Base-by-base conservation (phyloP, 441 rosid species). In the Jatropha multifida region DNA sequence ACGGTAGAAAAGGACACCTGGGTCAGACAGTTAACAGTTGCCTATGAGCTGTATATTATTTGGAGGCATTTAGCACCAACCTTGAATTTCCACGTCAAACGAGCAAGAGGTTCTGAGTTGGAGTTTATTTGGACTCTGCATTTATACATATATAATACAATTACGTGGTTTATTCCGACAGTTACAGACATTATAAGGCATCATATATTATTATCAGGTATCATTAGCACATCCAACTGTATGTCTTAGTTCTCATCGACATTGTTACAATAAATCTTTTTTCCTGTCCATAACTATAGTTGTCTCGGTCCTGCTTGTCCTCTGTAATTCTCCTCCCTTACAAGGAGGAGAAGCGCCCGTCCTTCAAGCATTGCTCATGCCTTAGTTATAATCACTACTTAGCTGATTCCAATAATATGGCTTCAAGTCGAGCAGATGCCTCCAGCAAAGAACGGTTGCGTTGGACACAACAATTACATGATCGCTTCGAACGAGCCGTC, bases 401-500 rank as follows among this genome's bases (percentile, higher is more conserved):
- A 54, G 18, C 44, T 74, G 13, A 75, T 65, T 41, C 66, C 0
- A 62, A 65, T 9, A 37, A 85, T 44, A 44, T 85, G 94, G 85
- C 84, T 71, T 82, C 83, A 1, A 79, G 73, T 71, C 73, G 83
- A n/a, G 75, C 86, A 0, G 83, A 81, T 59, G 88, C 86, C 56
- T 76, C 79, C 0, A 73, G 81, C 62, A 90, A 87, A 70, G 91
- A 88, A 75, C 83, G 91, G 51, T 69, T 89, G 69, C 83, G 89
- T 40, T 86, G 93, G 93, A 88, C 89, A 5, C 85, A 83, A 61
- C 90, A 88, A 42, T 81, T 89, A 14, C 92, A 86, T 18, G 87
- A 87, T 69, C 86, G 76, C 55, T 90, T 90, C 42, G 92, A 85
- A 74, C 82, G 79, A 59, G 88, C 92, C 2, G 93, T 90, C 32